Base-by-base conservation (phyloP, 75 land plant species). In the Cupressus sempervirens region DNA sequence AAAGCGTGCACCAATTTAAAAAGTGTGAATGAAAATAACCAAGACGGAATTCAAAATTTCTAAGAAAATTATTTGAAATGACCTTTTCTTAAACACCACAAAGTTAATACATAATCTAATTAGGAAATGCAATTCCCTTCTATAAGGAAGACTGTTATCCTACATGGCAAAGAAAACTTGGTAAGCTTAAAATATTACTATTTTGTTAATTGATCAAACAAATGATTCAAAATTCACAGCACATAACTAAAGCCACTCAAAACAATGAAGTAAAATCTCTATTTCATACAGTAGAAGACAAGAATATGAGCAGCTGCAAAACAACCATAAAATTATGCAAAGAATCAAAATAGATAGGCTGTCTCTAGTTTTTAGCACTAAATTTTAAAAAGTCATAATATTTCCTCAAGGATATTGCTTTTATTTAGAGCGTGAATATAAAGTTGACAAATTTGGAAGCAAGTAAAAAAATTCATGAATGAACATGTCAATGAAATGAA, bases 331-430 rank as follows among this genome's bases (percentile, higher is more conserved):
- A 43, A 38, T 40, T 77, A 38, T 75, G 20, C 26, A 14, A 77
- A 77, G 30, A 41, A 23, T 41, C 13, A 9, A 9, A 40, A n/a
- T 77, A 77, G 20, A 41, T 18, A 26, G 46, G 46, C 11, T 41
- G 7, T 3, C 7, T 75, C 40, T 77, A 3, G 23, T 77, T 77
- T 35, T 8, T 43, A 41, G 18, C 45, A 35, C 18, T 41, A 77
- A 77, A 40, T 2, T 77, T 43, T 2, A 20, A 43, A 3, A 75
- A 75, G 38, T 38, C 43, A 75, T 38, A 15, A 36, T 8, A 38
- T 75, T 75, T 75, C 36, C 43, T 75, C 77, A 38, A 75, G 77
- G 43, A 35, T 62, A 30, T 79, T 43, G 48, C 81, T 43, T 76
- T 20, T 35, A 36, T 74, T 9, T 75, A 75, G 77, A 79, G 29